These are phyloP conservation scores for Saitozyma podzolica DNA, from an alignment of 768 basidiomycete genomes.

Conservation along the genomic window DNA sequence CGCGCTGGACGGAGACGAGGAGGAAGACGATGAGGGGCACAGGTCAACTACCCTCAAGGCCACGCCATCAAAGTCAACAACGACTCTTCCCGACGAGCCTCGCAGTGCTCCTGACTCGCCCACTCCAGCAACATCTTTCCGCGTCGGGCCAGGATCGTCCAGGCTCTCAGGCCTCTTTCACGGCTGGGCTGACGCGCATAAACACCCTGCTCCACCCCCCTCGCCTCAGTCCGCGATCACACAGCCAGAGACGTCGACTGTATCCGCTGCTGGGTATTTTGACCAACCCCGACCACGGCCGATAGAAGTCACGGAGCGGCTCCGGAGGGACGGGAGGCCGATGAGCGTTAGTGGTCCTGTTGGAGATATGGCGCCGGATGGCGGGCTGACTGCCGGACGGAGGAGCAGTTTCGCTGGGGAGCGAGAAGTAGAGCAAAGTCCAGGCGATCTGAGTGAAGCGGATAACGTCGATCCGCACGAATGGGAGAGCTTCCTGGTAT, in stretches of 20 bases:
- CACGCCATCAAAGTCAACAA: too few relatives aligned
- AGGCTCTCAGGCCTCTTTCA: constrained; percentile 31
- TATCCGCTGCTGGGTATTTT: too few relatives aligned
- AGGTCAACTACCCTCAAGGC: too few relatives aligned
- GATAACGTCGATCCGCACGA: constrained; percentile 67
- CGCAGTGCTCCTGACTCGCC: constrained; percentile 18
- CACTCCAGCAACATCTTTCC: constrained; percentile 5
- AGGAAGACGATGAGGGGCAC: too few relatives aligned
- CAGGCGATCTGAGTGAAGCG: too few relatives aligned
- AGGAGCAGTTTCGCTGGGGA: too few relatives aligned
- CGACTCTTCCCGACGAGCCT: too few relatives aligned
- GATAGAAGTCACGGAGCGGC: background rate
- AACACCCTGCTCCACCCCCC: constrained; percentile 30
- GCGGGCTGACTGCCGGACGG: constrained; percentile 71
- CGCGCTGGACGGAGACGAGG: too few relatives aligned
- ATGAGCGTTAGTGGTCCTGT: constrained; percentile 5
- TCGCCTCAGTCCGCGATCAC: constrained; percentile 13
- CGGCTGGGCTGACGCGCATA: constrained; percentile 20
- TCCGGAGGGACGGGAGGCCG: constrained; percentile 2
- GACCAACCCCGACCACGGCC: background rate
- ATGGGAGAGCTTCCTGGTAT: constrained; percentile 39
- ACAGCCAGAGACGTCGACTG: background rate
- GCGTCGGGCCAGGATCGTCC: background rate
- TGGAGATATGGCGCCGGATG: constrained; percentile 40
- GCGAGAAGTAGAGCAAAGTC: too few relatives aligned